Conservation (phyloP, 352 stramenopile genomes). For the Plasmopara muralis region DNA sequence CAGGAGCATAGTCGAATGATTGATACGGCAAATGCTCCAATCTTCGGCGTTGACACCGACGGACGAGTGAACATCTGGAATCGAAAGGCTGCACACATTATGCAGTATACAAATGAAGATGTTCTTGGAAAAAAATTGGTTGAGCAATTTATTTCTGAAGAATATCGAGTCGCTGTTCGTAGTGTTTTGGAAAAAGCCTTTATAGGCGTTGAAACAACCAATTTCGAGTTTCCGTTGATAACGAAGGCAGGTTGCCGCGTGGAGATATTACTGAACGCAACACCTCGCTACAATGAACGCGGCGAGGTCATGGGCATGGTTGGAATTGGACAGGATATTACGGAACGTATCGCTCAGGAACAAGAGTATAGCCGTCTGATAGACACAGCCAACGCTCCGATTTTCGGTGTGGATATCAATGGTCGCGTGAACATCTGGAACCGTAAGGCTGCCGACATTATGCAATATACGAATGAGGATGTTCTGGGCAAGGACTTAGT, state of each 20-base stretch:
- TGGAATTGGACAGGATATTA: too few relatives aligned
- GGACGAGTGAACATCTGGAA: constrained; percentile 64
- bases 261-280: constrained; percentile 53
- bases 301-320: constrained; percentile 38
- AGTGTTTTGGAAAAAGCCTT: constrained; percentile 49
- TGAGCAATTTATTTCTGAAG: constrained; percentile 45
- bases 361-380: background rate
- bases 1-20: constrained; percentile 23
- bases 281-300: constrained; percentile 39
- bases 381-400: constrained; percentile 56
- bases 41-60: constrained; percentile 59
- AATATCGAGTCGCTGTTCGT: constrained; percentile 42
- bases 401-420: constrained; percentile 62
- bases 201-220: constrained; percentile 41
- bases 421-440: constrained; percentile 52
- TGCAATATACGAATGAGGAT: constrained; percentile 43
- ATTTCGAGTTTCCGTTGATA: constrained; percentile 43
- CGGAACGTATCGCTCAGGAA: too few relatives aligned
- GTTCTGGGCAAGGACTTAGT: constrained; percentile 31
- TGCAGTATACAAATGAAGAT: constrained; percentile 41
- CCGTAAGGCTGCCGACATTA: constrained; percentile 30
- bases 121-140: constrained; percentile 54
- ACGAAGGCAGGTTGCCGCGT: too few relatives aligned
- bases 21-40: constrained; percentile 63
- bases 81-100: constrained; percentile 51